A percentile compares a stretch with the other conserved stretches of the same genome.
phyloP scores from a whole-genome alignment of 108 stramenopile genomes.

The Cyclostephanos invisitatus region DNA sequence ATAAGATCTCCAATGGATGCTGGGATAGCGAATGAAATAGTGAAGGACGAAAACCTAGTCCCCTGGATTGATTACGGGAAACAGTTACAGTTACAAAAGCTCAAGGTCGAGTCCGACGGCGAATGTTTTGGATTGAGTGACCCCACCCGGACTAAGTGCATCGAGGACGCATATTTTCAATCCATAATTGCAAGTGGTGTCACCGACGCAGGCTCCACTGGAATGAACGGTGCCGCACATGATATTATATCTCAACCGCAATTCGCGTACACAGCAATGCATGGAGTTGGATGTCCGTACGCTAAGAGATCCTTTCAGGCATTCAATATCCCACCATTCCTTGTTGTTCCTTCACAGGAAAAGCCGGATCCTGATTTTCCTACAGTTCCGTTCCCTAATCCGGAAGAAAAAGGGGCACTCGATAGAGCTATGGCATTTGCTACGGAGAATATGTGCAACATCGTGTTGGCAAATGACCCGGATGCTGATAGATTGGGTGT shows the following conservation, averaged over 20 bases:
- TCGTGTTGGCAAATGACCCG: conserved; percentile 97
- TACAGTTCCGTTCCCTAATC: conserved; percentile 96
- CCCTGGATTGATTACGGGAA: conserved; percentile 88
- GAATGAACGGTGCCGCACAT: conserved; percentile 8
- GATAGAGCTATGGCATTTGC: conserved; percentile 85
- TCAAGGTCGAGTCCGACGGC: conserved; percentile 25
- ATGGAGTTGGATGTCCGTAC: conserved; percentile 89
- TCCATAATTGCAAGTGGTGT: conserved; percentile 65
- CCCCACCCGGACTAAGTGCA: conserved; percentile 41
- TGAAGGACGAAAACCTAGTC: conserved; percentile 60
- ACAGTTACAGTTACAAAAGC: conserved; percentile 31
- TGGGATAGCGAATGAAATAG: conserved; percentile 84
- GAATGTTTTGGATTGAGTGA: conserved; percentile 59
- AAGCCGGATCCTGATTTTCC: conserved; percentile 93
- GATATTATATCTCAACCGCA: conserved; percentile 22
- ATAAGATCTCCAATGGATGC: conserved; percentile 92
- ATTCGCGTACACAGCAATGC: conserved; percentile 93
- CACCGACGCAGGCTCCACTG: too few species aligned
- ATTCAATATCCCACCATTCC: conserved; percentile 80
- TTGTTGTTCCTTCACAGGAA: conserved; percentile 73
- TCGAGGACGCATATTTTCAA: conserved; percentile 68
- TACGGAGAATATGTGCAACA: conserved; percentile 55
- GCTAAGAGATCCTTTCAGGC: conserved; percentile 68
- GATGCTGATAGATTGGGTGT: conserved; percentile 98
- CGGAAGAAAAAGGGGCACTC: conserved; percentile 96